These are phyloP conservation scores for Cercospora sojina DNA, from an alignment of 2,329 filamentous ascomycete species.

Conservation along the genomic window DNA sequence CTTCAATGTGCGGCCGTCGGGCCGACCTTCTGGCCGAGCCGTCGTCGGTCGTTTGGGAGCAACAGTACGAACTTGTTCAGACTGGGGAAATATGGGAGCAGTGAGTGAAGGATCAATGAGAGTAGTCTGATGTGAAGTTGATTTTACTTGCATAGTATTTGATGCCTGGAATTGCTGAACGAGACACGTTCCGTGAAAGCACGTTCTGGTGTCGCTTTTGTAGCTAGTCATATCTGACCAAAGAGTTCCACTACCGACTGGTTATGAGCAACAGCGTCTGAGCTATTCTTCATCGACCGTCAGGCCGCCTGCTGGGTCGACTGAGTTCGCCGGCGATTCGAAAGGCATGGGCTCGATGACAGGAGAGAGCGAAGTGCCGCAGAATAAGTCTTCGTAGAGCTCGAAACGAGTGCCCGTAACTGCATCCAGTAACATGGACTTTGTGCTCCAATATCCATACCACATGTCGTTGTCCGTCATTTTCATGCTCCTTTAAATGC, in stretches of 20 bases:
- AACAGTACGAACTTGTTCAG: no score
- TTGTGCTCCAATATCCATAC: background rate
- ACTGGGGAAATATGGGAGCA: no score
- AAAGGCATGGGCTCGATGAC: conserved; percentile 10
- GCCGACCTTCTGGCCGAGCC: background rate
- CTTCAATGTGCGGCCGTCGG: background rate
- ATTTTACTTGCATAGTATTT: background rate
- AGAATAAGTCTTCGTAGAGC: conserved; percentile 4
- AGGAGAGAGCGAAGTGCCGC: conserved; percentile 9
- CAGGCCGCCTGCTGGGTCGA: conserved; percentile 9
- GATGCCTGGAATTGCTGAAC: background rate
- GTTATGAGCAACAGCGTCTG: background rate
- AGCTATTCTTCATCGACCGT: conserved; percentile 2
- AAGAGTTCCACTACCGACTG: background rate
- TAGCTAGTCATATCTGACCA: background rate
- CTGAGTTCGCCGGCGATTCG: conserved; percentile 13
- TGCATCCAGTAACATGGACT: background rate
- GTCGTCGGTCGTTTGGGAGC: no score
- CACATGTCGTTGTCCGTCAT: background rate
- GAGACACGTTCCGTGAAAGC: background rate
- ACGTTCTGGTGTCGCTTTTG: background rate
- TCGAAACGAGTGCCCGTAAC: conserved; percentile 6
- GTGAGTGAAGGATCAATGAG: background rate
- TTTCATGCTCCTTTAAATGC: background rate
- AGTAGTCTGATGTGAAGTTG: background rate